These are phyloP conservation scores for Trichoderma orchidacearum DNA, from an alignment of 495 filamentous ascomycete species.

Conservation along the genomic window DNA sequence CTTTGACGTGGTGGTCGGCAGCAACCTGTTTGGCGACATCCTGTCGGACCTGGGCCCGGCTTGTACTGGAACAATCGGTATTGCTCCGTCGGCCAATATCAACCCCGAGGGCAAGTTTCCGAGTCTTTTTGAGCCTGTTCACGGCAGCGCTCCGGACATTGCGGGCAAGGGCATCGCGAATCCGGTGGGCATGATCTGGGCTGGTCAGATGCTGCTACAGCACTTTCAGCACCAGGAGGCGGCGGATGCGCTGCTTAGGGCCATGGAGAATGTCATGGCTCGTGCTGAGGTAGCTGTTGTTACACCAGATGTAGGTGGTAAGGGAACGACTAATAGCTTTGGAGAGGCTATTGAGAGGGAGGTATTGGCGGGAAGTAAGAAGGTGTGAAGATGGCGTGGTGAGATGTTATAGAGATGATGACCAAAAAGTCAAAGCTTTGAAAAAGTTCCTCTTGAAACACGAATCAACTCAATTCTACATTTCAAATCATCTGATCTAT, in stretches of 20 bases:
- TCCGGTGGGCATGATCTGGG: slow-evolving; percentile 57
- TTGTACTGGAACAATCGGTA: slow-evolving; percentile 70
- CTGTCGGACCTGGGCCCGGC: slow-evolving; percentile 75
- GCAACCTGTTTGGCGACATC: slow-evolving; percentile 78
- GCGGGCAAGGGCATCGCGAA: slow-evolving; percentile 60
- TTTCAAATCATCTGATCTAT: too few species aligned
- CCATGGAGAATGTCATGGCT: slow-evolving; percentile 49
- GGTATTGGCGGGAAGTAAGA: slow-evolving; percentile 1
- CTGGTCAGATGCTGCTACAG: slow-evolving; percentile 60
- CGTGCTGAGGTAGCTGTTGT: slow-evolving; percentile 34
- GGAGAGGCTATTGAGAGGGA: slow-evolving; percentile 37
- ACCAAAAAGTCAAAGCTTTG: too few species aligned
- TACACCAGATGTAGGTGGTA: slow-evolving; percentile 58
- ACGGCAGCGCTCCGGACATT: slow-evolving; percentile 59
- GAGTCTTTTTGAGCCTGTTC: slow-evolving; percentile 83
- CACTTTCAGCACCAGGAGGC: slow-evolving; percentile 53
- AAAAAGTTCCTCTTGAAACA: too few species aligned
- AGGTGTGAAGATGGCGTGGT: background rate
- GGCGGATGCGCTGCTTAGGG: slow-evolving; percentile 46
- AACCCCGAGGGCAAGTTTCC: slow-evolving; percentile 47
- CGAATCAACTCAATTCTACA: too few species aligned
- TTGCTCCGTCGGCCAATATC: slow-evolving; percentile 64
- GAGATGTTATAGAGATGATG: too few species aligned
- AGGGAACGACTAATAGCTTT: slow-evolving; percentile 46
- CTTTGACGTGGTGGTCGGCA: slow-evolving; percentile 72